phyloP scores from a whole-genome alignment of 768 basidiomycete genomes.

The Trametes cingulata region DNA sequence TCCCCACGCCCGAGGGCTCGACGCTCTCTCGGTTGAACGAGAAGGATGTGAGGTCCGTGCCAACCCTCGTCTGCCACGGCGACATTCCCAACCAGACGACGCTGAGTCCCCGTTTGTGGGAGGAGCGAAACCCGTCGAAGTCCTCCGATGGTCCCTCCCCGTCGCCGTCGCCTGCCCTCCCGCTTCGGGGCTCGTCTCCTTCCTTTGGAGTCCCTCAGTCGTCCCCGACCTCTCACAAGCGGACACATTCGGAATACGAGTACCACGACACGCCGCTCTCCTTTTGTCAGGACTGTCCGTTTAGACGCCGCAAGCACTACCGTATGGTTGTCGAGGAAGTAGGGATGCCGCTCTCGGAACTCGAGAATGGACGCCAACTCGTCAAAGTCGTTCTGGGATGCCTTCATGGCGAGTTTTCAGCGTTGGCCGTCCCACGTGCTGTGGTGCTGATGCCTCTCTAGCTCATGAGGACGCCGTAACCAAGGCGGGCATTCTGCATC shows the following conservation, averaged over 20 bases:
- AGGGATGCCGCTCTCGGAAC: neutral
- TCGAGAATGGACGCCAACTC: neutral
- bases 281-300: neutral
- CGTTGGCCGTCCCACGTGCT: too few relatives aligned
- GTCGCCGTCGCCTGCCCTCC: neutral
- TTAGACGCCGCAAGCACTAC: conserved; percentile 1
- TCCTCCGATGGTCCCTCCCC: neutral
- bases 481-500: neutral
- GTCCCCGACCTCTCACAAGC: neutral
- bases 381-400: neutral
- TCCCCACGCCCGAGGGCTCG: conserved; percentile 1
- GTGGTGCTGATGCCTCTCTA: neutral
- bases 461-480: neutral
- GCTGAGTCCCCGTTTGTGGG: neutral
- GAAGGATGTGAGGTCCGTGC: neutral
- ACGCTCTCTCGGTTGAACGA: neutral
- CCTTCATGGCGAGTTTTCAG: too few relatives aligned
- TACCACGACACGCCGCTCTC: neutral
- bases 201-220: neutral
- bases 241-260: neutral
- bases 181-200: neutral
- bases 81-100: neutral
- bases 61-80: conserved; percentile 8
- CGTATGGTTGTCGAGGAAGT: conserved; percentile 9
- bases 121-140: neutral